Base-by-base conservation (phyloP, 2,329 filamentous ascomycete species). In the Claviceps fusiformis region DNA sequence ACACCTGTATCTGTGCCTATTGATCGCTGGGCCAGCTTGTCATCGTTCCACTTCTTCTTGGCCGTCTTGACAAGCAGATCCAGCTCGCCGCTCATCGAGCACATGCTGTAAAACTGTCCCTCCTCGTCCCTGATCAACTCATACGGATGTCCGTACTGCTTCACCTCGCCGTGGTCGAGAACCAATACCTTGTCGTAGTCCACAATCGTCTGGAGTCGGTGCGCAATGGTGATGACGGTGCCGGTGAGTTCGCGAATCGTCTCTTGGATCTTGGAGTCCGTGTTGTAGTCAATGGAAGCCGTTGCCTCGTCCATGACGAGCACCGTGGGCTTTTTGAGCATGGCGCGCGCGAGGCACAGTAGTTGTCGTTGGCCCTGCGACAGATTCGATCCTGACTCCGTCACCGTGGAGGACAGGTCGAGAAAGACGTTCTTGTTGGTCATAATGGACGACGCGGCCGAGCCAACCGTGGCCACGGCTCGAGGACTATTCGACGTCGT, bases 261-360 rank as follows among this genome's bases (percentile, higher is more conserved):
- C 63, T 89, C 89, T 71, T 98, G 93, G 62, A 98, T 97, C 73
- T 95, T 96, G 52, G 85, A 79, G 65, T 98, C 93, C 2, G 93
- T 98, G 5, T 85, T 86, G 70, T 97, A 97, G 72, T 98, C 93
- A 65, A 98, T 97, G 0, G 89, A 95, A 0, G 93, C 93, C 0
- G 93, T 98, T 0, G 93, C 93, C 74, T 98, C 93, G 70, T 98
- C 93, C 93, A 98, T 97, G 65, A 98, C 86, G n/a, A 98, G 76
- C 1, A 98, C 90, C 60, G 87, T 91, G 0, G 93, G 91, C 39
- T 82, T 81, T 71, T 95, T 96, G 59, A 98, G 85, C 61, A 98
- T 82, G 0, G 93, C 93, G 55, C 93, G 85, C 0, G 92, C 93
- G 10, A 98, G 82, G 67, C 93, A 98, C 55, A 98, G 76, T 10